A percentile compares a stretch with the other conserved stretches of the same genome.
phyloP scores from a whole-genome alignment of 768 basidiomycete genomes.

The Lanmaoa rubissima region DNA sequence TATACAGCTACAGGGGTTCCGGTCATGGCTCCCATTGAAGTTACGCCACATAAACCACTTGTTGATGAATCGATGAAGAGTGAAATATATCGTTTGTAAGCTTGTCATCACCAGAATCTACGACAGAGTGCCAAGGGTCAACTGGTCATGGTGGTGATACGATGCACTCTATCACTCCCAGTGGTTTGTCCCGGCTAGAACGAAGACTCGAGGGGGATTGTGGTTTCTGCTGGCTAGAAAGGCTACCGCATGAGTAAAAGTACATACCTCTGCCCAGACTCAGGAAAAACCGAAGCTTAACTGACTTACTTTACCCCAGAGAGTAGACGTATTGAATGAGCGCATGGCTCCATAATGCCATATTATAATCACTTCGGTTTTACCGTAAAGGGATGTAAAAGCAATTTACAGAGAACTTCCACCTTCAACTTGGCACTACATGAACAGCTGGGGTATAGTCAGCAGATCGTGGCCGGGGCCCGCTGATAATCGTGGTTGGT shows the following conservation, averaged over 20 bases:
- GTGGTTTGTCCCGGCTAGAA: background rate
- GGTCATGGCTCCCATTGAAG: too few relatives aligned
- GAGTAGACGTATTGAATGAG: background rate
- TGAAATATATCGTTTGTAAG: background rate
- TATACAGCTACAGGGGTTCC: background rate
- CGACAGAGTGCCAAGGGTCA: background rate
- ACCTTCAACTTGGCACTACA: background rate
- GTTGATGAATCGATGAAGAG: too few relatives aligned
- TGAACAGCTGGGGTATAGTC: too few relatives aligned
- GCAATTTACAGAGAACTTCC: background rate
- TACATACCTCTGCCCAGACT: background rate
- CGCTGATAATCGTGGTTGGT: slow-evolving; percentile 2
- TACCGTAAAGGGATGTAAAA: background rate
- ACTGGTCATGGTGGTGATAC: background rate
- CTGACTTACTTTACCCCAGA: background rate
- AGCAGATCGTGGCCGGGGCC: background rate
- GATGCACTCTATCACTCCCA: background rate
- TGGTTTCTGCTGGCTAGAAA: background rate
- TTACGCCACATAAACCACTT: too few relatives aligned
- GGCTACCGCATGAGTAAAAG: background rate
- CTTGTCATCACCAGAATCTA: background rate
- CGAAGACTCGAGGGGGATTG: background rate
- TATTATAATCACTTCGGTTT: background rate
- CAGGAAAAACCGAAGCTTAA: background rate
- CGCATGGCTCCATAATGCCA: background rate